Evolutionary conservation across 1,284 basidiomycete species (phyloP), one percentile per base, ranked within the genome.

Genomic region (Apiotrichum brassicae): DNA sequence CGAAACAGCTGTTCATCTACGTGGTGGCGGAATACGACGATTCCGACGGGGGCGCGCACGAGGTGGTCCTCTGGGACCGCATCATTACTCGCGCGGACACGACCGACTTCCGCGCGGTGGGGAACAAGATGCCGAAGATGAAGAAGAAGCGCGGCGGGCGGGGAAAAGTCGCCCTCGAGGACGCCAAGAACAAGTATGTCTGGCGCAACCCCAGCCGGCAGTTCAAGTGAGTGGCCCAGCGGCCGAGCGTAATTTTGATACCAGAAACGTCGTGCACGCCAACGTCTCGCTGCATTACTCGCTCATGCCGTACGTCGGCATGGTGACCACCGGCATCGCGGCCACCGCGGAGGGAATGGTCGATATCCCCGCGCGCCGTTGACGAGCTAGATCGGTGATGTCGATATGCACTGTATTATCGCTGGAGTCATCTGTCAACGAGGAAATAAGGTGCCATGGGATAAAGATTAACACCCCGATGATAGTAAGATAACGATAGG

Each of bases 1-100:
- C 73, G 25, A 75, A 75, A 55, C 74, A 75, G 53, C 59, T 75
- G 18, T 74, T 72, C 56, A 56, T 74, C n/a, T 68, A 72, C 53
- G 60, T 75, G 6, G 71, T 69, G 1, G 74, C 74, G 2, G 55
- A 59, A 6, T 74, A 71, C 48, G 51, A 55, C 26, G 67, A 69
- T 40, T 50, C 53, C 14, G 48, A 40, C 2, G 47, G 49, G 46
- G 60, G 57, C 38, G 14, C 25, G 16, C 70, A 74, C 59, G 64
- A 68, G n/a, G 66, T 74, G 14, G 71, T 73, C 13, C 53, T 75
- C 5, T 75, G 74, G 74, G 74, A 75, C 52, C 58, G 66, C 46
- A 73, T 74, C 51, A 61, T 75, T 23, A 64, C 61, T 18, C 53
- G 69, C 38, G 61, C 46, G 3, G 65, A 68, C 23, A 55, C 57